These are phyloP conservation scores for Citrus australasica DNA, from an alignment of 345 rosid species.

Conservation along the genomic window DNA sequence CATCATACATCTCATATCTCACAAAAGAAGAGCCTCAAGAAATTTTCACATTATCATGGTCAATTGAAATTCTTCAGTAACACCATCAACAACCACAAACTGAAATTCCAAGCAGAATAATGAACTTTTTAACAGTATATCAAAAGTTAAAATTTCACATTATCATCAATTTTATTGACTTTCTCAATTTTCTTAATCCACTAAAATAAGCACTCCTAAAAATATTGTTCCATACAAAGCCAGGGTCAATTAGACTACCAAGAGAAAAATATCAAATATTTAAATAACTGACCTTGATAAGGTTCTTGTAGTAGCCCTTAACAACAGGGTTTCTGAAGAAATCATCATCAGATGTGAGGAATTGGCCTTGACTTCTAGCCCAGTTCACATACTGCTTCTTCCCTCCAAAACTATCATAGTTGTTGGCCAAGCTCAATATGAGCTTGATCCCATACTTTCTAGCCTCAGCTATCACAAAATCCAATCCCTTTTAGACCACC, in stretches of 20 bases:
- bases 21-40: neutral
- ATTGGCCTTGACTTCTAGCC: conserved; percentile 72
- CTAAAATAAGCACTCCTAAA: too few relatives aligned
- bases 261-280: neutral
- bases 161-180: neutral
- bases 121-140: neutral
- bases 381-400: conserved; percentile 80
- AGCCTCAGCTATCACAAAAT: conserved; percentile 93
- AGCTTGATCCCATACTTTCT: conserved; percentile 64
- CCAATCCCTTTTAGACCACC: conserved; percentile 60
- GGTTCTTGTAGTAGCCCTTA: conserved; percentile 81
- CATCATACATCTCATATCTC: neutral
- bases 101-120: neutral
- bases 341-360: conserved; percentile 70
- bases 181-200: too few relatives aligned
- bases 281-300: conserved; percentile 49
- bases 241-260: neutral
- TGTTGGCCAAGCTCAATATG: conserved; percentile 69
- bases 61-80: neutral
- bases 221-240: neutral
- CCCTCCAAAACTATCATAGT: conserved; percentile 77
- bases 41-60: neutral
- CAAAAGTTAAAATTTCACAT: too few relatives aligned
- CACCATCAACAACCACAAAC: neutral
- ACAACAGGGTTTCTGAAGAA: conserved; percentile 74